Conservation (phyloP, 805 yeast genomes). For the Spathaspora passalidarum region DNA sequence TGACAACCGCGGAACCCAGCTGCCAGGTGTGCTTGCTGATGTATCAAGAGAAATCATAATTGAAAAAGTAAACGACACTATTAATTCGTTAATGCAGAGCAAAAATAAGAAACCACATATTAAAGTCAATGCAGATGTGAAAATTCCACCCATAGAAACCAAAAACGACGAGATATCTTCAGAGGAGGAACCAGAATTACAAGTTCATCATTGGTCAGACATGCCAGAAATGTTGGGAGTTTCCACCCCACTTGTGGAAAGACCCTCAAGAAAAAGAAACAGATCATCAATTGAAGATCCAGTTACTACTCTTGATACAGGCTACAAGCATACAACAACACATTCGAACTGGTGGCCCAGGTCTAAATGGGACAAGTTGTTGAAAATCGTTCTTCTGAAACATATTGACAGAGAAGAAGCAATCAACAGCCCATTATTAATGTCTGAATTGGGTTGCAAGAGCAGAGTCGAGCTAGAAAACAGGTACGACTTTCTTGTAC, state of each 20-base stretch:
- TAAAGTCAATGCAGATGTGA: neutral
- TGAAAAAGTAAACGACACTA: constrained; percentile 1
- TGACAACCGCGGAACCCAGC: neutral
- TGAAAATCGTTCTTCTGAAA: constrained; percentile 24
- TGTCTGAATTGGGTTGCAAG: constrained; percentile 24
- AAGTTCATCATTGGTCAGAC: neutral
- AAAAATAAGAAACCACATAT: neutral
- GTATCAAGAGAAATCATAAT: constrained; percentile 3
- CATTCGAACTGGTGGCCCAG: constrained; percentile 21
- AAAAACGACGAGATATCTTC: neutral
- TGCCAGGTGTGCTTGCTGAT: neutral
- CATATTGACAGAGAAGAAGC: constrained; percentile 24
- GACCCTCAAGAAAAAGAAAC: neutral
- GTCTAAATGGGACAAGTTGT: constrained; percentile 31
- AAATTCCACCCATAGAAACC: neutral
- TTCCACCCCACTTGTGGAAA: neutral
- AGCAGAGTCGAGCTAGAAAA: constrained; percentile 27
- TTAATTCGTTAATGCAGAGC: neutral
- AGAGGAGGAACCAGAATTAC: constrained; percentile 3
- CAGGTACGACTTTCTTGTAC: constrained; percentile 25
- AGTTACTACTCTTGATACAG: neutral
- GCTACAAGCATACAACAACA: neutral
- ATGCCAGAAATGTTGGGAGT: neutral
- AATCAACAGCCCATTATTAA: constrained; percentile 24
- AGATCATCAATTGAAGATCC: neutral